phyloP scores from a whole-genome alignment of 495 filamentous ascomycete genomes.

The Neurospora sp. region DNA sequence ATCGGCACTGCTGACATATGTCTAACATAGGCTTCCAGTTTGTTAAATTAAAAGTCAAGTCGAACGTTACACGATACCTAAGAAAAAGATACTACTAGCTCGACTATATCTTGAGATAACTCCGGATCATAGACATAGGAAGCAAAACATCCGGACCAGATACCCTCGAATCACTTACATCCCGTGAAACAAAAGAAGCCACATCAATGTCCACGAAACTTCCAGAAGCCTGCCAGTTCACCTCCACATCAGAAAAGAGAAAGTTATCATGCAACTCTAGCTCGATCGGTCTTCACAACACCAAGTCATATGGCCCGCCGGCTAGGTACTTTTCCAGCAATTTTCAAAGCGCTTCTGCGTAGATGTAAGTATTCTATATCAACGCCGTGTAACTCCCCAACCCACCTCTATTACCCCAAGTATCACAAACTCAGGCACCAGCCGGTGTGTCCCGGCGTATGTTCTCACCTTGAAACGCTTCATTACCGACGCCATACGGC shows the following conservation, averaged over 20 bases:
- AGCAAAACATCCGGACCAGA: neutral
- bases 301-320: too few relatives aligned
- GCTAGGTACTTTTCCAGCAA: too few relatives aligned
- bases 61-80: too few relatives aligned
- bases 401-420: neutral
- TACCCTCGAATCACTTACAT: neutral
- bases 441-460: neutral
- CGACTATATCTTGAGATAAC: neutral
- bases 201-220: neutral
- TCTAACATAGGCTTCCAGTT: too few relatives aligned
- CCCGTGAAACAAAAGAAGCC: neutral
- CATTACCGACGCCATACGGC: neutral
- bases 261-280: neutral
- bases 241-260: neutral
- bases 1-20: too few relatives aligned
- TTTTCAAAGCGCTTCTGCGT: too few relatives aligned
- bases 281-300: neutral
- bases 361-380: too few relatives aligned
- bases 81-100: too few relatives aligned
- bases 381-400: neutral
- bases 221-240: neutral
- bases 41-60: too few relatives aligned
- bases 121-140: neutral
- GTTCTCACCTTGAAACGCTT: neutral
- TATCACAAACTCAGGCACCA: neutral